phyloP scores from a whole-genome alignment of 1,284 basidiomycete genomes.

The Malassezia furfur region DNA sequence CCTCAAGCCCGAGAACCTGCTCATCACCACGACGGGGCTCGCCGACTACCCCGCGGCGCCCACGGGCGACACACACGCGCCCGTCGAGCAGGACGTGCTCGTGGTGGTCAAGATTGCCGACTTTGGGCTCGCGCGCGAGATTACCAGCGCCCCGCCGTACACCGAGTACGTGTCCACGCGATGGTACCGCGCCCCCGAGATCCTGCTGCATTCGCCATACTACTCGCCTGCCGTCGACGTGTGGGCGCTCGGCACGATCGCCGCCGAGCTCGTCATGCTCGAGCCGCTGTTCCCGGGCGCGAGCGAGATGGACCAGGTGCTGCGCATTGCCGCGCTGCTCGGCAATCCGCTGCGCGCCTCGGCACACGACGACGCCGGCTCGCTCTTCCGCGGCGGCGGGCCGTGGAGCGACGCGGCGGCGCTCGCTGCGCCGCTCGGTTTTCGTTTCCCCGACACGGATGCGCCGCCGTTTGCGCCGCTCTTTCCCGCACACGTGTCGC shows the following conservation, averaged over 20 bases:
- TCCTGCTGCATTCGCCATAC: conserved; percentile 76
- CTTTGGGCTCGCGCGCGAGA: conserved; percentile 91
- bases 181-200: conserved; percentile 98
- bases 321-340: conserved; percentile 75
- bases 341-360: conserved; percentile 78
- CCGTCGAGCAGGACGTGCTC: conserved; percentile 66
- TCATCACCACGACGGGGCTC: conserved; percentile 96
- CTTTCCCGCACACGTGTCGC: conserved; percentile 12
- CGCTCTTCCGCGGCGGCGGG: conserved; percentile 67
- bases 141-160: conserved; percentile 77
- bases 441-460: conserved; percentile 72
- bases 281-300: conserved; percentile 96
- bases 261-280: conserved; percentile 89
- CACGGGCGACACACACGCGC: conserved; percentile 26
- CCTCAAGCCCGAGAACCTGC: conserved; percentile 99
- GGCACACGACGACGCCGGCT: conserved; percentile 61
- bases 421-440: conserved; percentile 77
- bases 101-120: conserved; percentile 97
- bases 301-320: conserved; percentile 85
- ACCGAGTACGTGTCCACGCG: conserved; percentile 97
- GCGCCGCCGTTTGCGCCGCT: conserved; percentile 11
- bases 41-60: conserved; percentile 66
- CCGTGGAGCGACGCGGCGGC: conserved; percentile 80
- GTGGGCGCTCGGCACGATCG: conserved; percentile 97
- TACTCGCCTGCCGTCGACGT: conserved; percentile 96